phyloP scores from a whole-genome alignment of 768 basidiomycete species.

The Calvatia gigantea region DNA sequence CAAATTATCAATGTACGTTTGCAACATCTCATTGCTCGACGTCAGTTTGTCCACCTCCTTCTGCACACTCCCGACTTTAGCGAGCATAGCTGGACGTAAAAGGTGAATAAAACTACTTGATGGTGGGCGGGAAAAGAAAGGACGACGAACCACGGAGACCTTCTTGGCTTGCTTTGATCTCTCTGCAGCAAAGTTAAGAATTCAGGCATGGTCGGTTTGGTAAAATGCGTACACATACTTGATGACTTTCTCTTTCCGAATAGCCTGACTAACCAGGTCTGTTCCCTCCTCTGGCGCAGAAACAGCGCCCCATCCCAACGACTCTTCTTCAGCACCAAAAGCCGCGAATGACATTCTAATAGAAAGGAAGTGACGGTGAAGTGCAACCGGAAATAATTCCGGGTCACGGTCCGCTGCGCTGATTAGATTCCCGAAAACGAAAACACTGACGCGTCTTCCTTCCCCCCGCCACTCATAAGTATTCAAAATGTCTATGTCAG shows the following conservation, averaged over 20 bases:
- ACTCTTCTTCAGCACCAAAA: constrained; percentile 34
- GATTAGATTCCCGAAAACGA: constrained; percentile 27
- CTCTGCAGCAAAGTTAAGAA: constrained; percentile 37
- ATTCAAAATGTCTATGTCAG: constrained; percentile 19
- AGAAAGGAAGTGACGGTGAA: constrained; percentile 7
- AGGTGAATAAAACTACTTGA: not conserved
- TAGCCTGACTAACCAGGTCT: constrained; percentile 59
- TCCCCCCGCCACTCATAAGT: constrained; percentile 9
- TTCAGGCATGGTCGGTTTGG: not conserved
- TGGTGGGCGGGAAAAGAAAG: not conserved
- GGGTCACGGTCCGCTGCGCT: too few relatives aligned
- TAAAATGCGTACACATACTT: constrained; percentile 45
- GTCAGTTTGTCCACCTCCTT: constrained; percentile 76
- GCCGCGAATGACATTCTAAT: constrained; percentile 44
- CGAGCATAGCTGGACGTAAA: constrained; percentile 53
- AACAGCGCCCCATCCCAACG: constrained; percentile 47
- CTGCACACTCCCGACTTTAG: constrained; percentile 66
- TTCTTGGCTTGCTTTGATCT: constrained; percentile 71
- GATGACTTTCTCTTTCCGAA: constrained; percentile 73
- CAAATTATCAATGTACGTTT: constrained; percentile 88
- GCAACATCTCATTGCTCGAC: constrained; percentile 77
- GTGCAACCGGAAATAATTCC: too few relatives aligned
- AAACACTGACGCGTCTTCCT: constrained; percentile 42
- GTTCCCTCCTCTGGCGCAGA: constrained; percentile 52
- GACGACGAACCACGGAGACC: constrained; percentile 62